Base-by-base conservation (phyloP, 2,329 filamentous ascomycete species). In the Microdochium nivale region DNA sequence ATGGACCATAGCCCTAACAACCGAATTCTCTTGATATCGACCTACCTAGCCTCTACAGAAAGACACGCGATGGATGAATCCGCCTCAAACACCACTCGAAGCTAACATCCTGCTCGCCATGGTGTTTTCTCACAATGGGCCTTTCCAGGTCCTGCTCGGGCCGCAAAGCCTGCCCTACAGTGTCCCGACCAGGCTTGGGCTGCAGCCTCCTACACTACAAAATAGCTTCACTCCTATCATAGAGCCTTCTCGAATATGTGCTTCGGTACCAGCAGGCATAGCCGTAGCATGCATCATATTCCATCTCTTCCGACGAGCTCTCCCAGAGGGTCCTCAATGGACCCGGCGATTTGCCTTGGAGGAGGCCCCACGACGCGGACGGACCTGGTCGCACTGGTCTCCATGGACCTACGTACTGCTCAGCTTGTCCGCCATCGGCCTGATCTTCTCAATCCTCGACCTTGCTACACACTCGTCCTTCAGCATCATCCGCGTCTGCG, bases 291-390 rank as follows among this genome's bases (percentile, higher is more conserved):
- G 67, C 19, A 49, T 70, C 16, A 64, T 68, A 50, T 25, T 67
- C 24, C 62, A 61, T 48, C 43, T 61, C 46, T 25, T 52, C 49
- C 52, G 56, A 3, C 59, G 56, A 2, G 51, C 70, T 5, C 54
- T 59, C 2, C 61, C 62, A 3, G 54, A 55, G 2, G 60, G 68
- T 1, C 73, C 74, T 0, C 62, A 59, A 44, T 77, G 73, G 71
- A 59, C 68, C 14, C 65, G 63, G 10, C 68, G 69, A 1, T 77
- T 77, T 53, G 74, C 74, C 2, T 60, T 64, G 9, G 74, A 77
- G 56, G 54, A 67, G 21, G 56, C 33, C 16, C 55, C 51, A 24
- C 54, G 49, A 30, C 25, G 32, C 27, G 25, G 40, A 10, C 59
- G 43, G 23, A 51, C 4, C 37, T 54, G 59, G 24, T 67, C 56